A percentile compares a stretch with the other conserved stretches of the same genome.
phyloP scores from a whole-genome alignment of 164 flowering plant species.

The Buxus sempervirens region DNA sequence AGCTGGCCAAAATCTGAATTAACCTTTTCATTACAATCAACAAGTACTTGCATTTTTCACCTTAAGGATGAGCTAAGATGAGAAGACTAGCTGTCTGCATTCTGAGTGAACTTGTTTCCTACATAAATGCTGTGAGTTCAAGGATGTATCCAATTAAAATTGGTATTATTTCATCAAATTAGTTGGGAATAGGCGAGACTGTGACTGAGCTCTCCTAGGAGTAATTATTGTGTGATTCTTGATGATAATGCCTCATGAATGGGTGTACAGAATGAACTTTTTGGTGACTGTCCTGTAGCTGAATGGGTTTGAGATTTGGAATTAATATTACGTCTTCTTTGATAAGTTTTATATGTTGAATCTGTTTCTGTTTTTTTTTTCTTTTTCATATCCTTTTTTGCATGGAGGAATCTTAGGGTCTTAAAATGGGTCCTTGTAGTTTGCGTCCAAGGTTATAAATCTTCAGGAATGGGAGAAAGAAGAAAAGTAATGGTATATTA shows the following conservation, averaged over 20 bases:
- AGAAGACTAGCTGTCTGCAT: background rate
- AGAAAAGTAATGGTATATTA: too few species aligned
- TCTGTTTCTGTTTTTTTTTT: too few species aligned
- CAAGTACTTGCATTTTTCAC: background rate
- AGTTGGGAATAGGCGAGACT: background rate
- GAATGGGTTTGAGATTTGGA: too few species aligned
- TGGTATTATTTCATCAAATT: background rate
- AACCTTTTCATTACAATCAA: background rate
- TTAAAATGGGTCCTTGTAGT: too few species aligned
- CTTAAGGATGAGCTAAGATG: background rate
- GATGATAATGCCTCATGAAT: background rate
- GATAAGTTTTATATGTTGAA: too few species aligned
- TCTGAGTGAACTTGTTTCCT: background rate
- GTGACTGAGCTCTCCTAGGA: background rate
- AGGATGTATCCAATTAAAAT: background rate
- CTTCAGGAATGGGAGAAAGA: too few species aligned
- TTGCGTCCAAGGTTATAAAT: too few species aligned
- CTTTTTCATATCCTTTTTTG: too few species aligned
- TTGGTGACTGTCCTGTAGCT: too few species aligned
- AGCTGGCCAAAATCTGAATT: background rate
- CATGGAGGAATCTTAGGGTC: too few species aligned
- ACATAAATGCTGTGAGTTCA: background rate
- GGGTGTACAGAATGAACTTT: too few species aligned
- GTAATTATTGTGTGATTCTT: background rate
- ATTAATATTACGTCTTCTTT: too few species aligned